Evolutionary conservation across 495 filamentous ascomycete species (phyloP).

Genomic region (Jackrogersella multiformis): DNA sequence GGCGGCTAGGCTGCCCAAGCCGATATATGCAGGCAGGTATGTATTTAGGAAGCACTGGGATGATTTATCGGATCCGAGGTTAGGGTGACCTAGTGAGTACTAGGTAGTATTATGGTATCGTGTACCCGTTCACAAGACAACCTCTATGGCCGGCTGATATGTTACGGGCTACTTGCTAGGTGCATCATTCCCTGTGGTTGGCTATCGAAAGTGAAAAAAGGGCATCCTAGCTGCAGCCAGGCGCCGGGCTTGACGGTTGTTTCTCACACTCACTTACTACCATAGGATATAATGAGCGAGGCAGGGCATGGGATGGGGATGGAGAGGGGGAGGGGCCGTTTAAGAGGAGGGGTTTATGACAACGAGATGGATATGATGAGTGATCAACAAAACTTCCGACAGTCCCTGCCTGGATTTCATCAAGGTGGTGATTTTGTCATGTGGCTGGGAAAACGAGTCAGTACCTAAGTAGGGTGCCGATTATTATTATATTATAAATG

Average conservation of each 20-base stretch:
- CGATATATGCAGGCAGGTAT: not conserved
- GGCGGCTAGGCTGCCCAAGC: constrained; percentile 17
- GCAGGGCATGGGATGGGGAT: constrained; percentile 2
- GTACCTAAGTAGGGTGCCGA: constrained; percentile 11
- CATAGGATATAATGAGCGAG: constrained; percentile 14
- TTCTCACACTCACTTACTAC: constrained; percentile 20
- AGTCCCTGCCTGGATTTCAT: constrained; percentile 11
- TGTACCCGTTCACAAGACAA: constrained; percentile 34
- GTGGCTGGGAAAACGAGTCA: constrained; percentile 31
- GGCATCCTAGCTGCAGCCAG: constrained; percentile 39
- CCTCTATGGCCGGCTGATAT: constrained; percentile 31
- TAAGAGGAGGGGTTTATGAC: constrained; percentile 10
- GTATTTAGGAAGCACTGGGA: constrained; percentile 25
- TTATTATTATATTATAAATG: not conserved
- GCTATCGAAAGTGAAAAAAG: constrained; percentile 25
- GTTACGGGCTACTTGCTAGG: constrained; percentile 27
- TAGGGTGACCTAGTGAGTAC: constrained; percentile 27
- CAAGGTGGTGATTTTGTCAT: constrained; percentile 27
- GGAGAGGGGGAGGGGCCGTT: constrained; percentile 5
- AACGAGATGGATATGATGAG: constrained; percentile 16
- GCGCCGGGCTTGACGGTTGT: constrained; percentile 28
- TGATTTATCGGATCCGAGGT: constrained; percentile 29
- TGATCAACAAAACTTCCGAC: constrained; percentile 21
- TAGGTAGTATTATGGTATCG: constrained; percentile 27
- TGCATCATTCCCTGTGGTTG: constrained; percentile 29